Evolutionary conservation across 2,329 filamentous ascomycete genomes (phyloP).

Genomic region (Ceratocystis smalleyi): DNA sequence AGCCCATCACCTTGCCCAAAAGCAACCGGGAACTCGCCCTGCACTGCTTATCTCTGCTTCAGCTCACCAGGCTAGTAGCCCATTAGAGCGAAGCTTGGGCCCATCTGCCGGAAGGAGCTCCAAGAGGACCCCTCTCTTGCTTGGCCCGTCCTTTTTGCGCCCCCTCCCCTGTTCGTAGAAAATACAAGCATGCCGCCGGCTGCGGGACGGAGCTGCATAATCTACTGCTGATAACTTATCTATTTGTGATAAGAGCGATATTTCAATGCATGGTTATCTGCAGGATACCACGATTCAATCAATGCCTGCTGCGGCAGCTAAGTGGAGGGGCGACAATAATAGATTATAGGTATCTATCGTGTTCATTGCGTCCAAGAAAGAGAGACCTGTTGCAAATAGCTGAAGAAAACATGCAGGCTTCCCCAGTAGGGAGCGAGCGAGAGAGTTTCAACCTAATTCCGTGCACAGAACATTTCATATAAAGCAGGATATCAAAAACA

Average conservation of each 20-base stretch:
- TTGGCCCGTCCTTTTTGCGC: not conserved
- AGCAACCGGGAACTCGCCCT: not conserved
- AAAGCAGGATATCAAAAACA: not conserved
- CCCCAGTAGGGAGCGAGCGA: no score
- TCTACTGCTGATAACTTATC: constrained; percentile 3
- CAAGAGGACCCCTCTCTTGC: not conserved
- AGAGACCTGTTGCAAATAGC: no score
- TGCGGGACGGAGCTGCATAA: not conserved
- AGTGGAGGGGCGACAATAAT: not conserved
- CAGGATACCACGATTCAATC: not conserved
- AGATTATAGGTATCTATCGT: no score
- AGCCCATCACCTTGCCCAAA: not conserved
- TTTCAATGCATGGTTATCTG: not conserved
- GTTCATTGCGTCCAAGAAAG: no score
- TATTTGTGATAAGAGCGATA: not conserved
- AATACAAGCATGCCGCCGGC: not conserved
- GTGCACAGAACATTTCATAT: not conserved
- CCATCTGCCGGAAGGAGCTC: not conserved
- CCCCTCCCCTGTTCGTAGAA: not conserved
- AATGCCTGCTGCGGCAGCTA: not conserved
- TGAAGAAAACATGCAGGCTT: no score
- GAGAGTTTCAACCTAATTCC: no score
- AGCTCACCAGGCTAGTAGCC: not conserved
- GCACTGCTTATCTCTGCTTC: not conserved
- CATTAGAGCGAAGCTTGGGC: not conserved